These are phyloP conservation scores for Rhizophlyctis rosea DNA, from an alignment of 192 early-diverging fungal species.

Conservation along the genomic window DNA sequence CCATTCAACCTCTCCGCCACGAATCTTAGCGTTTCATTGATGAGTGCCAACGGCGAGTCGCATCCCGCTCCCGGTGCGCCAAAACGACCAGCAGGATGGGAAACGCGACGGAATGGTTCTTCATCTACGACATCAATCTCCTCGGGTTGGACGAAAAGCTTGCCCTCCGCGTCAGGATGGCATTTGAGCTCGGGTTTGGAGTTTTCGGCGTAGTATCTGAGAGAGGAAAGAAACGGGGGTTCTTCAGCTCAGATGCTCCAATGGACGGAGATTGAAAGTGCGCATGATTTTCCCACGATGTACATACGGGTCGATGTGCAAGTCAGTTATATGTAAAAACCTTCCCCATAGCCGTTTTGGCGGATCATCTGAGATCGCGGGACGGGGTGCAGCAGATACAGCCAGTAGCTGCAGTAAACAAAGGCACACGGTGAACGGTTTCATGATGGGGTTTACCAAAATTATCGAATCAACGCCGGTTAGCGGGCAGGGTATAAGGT, in stretches of 20 bases:
- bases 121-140: neutral
- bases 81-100: constrained; percentile 20
- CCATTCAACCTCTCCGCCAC: constrained; percentile 8
- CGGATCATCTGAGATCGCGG: too few species aligned
- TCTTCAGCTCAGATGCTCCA: neutral
- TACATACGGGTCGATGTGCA: constrained; percentile 35
- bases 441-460: too few species aligned
- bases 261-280: neutral
- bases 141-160: neutral
- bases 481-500: too few species aligned
- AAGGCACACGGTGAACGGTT: too few species aligned
- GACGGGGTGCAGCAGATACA: too few species aligned
- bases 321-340: constrained; percentile 36
- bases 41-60: constrained; percentile 33
- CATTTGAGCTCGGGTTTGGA: constrained; percentile 11
- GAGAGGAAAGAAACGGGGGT: neutral
- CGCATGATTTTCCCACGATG: too few species aligned
- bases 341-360: constrained; percentile 11
- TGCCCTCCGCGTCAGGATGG: constrained; percentile 7
- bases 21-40: constrained; percentile 34
- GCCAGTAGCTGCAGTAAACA: too few species aligned
- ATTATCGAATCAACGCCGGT: too few species aligned
- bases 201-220: constrained; percentile 25
- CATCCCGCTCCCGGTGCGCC: constrained; percentile 32
- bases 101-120: neutral